phyloP scores from a whole-genome alignment of 176 grass and related monocot genomes.

The Canna indica region DNA sequence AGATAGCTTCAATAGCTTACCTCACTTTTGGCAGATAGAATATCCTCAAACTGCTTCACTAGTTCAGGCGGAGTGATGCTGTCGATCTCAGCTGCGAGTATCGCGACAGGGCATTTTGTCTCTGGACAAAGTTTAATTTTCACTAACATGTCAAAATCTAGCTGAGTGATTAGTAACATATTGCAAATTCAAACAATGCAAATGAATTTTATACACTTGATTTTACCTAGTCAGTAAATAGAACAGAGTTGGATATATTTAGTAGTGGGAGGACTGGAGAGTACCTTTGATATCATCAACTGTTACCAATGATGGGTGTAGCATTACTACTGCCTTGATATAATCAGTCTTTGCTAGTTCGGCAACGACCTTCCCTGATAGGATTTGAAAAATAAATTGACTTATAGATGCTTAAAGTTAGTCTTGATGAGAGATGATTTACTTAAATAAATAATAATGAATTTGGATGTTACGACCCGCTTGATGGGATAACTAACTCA shows the following conservation, averaged over 20 bases:
- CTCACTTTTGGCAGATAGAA: conserved; percentile 38
- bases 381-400: not conserved
- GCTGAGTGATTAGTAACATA: too few species aligned
- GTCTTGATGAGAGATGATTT: not conserved
- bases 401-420: not conserved
- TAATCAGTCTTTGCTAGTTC: conserved; percentile 35
- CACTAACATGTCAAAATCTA: too few species aligned
- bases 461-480: too few species aligned
- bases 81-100: conserved; percentile 72
- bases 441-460: too few species aligned
- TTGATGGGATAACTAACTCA: too few species aligned
- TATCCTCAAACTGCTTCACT: conserved; percentile 55
- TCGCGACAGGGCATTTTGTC: conserved; percentile 48
- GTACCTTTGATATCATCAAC: conserved; percentile 41
- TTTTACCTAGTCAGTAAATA: too few species aligned
- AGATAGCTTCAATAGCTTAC: conserved; percentile 35
- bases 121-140: conserved; percentile 18
- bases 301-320: conserved; percentile 31
- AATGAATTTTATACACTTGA: too few species aligned
- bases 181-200: too few species aligned
- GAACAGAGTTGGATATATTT: not conserved
- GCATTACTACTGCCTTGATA: conserved; percentile 29
- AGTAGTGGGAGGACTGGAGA: not conserved
- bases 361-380: conserved; percentile 35
- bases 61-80: conserved; percentile 38